phyloP scores from a whole-genome alignment of 208 protist species.

The Trypanosoma mega region DNA sequence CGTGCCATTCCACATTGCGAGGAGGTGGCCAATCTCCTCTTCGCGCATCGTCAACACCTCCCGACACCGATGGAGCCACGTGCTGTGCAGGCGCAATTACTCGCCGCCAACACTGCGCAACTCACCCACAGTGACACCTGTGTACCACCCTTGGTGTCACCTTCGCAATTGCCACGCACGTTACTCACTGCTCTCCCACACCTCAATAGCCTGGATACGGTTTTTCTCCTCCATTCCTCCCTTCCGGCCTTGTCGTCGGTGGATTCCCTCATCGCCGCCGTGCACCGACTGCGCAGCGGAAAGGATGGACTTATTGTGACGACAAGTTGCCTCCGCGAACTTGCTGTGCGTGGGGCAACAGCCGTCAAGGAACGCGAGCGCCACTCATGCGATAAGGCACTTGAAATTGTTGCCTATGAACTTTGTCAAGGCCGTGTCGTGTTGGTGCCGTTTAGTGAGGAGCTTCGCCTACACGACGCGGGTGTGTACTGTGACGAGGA shows the following conservation, averaged over 20 bases:
- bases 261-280: conserved; percentile 47
- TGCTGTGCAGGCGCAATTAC: conserved; percentile 26
- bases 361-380: conserved; percentile 32
- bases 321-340: conserved; percentile 46
- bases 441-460: conserved; percentile 68
- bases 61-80: conserved; percentile 9
- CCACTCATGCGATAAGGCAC: conserved; percentile 32
- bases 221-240: conserved; percentile 81
- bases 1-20: conserved; percentile 33
- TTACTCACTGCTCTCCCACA: conserved; percentile 46
- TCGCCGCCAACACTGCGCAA: conserved; percentile 11
- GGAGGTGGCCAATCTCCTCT: conserved; percentile 43
- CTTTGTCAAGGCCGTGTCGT: conserved; percentile 61
- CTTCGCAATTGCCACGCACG: too few relatives aligned
- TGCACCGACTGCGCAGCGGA: conserved; percentile 60
- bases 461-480: conserved; percentile 80
- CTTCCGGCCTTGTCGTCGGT: conserved; percentile 41
- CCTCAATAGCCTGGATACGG: conserved; percentile 57
- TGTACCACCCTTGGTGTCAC: too few relatives aligned
- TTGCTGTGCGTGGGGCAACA: conserved; percentile 38
- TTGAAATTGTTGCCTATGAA: conserved; percentile 73
- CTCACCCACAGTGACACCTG: conserved; percentile 2
- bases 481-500: conserved; percentile 86
- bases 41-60: conserved; percentile 10
- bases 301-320: conserved; percentile 81